A percentile compares a stretch with the other conserved stretches of the same genome.
Evolutionary conservation across 768 basidiomycete genomes (phyloP).

Genomic region (Termitomyces sp.): DNA sequence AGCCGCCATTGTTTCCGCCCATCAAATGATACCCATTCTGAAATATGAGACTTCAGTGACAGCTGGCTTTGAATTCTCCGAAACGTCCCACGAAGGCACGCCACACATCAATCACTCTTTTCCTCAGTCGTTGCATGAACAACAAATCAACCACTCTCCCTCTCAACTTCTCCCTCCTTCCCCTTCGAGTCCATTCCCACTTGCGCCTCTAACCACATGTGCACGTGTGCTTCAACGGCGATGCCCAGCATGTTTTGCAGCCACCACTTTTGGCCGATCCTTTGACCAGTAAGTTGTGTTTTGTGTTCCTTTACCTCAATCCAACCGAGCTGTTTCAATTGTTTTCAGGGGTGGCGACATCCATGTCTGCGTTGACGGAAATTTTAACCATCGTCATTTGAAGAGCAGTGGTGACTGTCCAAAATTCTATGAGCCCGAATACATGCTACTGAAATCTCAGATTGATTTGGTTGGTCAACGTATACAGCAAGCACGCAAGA

Average conservation of each 20-base stretch:
- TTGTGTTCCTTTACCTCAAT: too few relatives aligned
- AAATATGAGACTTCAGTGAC: too few relatives aligned
- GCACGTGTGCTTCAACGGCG: conserved; percentile 19
- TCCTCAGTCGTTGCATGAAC: too few relatives aligned
- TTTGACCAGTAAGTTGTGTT: conserved; percentile 20
- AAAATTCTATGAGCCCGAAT: conserved; percentile 22
- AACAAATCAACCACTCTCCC: background rate
- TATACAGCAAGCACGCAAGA: conserved; percentile 19
- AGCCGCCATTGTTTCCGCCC: background rate
- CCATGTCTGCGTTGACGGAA: too few relatives aligned
- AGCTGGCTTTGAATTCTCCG: background rate
- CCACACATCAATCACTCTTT: too few relatives aligned
- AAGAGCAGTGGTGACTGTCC: too few relatives aligned
- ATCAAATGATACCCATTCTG: background rate
- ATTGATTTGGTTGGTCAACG: conserved; percentile 25
- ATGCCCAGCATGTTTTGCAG: conserved; percentile 28
- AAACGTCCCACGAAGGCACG: background rate
- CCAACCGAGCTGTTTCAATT: too few relatives aligned
- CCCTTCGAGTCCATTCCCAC: background rate
- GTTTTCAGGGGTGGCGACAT: too few relatives aligned
- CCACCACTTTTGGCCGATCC: conserved; percentile 16
- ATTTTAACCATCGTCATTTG: too few relatives aligned
- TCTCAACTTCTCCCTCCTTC: background rate
- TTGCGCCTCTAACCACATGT: background rate
- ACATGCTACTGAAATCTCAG: conserved; percentile 26